phyloP scores from a whole-genome alignment of 108 stramenopile species.

The Seminavis robusta region DNA sequence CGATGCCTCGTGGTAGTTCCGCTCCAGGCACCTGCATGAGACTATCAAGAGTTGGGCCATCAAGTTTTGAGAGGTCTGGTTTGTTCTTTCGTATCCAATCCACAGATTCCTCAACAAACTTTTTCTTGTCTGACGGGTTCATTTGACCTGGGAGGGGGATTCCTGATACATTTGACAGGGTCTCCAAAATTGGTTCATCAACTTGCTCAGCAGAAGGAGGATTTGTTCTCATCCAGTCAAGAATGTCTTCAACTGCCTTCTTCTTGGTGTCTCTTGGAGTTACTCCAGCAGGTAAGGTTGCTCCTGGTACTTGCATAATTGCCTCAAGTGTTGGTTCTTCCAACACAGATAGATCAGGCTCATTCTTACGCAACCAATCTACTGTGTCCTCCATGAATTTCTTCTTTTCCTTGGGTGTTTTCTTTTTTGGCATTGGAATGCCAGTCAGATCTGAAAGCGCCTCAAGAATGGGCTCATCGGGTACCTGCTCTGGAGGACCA shows the following conservation, averaged over 20 bases:
- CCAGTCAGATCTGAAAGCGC: slow-evolving; percentile 2
- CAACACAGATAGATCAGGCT: neutral
- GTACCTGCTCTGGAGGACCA: slow-evolving; percentile 2
- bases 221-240: slow-evolving; percentile 7
- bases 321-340: slow-evolving; percentile 1
- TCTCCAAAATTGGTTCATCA: neutral
- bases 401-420: slow-evolving; percentile 7
- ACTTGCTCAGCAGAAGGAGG: neutral
- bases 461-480: slow-evolving; percentile 3
- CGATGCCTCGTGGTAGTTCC: slow-evolving; percentile 1
- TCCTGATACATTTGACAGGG: neutral
- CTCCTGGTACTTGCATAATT: neutral
- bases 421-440: slow-evolving; percentile 11
- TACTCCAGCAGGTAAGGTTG: neutral
- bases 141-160: neutral
- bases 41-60: slow-evolving; percentile 4
- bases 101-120: slow-evolving; percentile 17
- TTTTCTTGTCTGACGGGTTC: neutral
- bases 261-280: neutral
- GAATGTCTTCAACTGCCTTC: slow-evolving; percentile 4
- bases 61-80: neutral
- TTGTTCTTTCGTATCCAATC: slow-evolving; percentile 16
- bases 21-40: neutral
- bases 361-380: slow-evolving; percentile 19
- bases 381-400: slow-evolving; percentile 11